phyloP scores from a whole-genome alignment of 2,329 filamentous ascomycete genomes.

The Paramyrothecium roridum region DNA sequence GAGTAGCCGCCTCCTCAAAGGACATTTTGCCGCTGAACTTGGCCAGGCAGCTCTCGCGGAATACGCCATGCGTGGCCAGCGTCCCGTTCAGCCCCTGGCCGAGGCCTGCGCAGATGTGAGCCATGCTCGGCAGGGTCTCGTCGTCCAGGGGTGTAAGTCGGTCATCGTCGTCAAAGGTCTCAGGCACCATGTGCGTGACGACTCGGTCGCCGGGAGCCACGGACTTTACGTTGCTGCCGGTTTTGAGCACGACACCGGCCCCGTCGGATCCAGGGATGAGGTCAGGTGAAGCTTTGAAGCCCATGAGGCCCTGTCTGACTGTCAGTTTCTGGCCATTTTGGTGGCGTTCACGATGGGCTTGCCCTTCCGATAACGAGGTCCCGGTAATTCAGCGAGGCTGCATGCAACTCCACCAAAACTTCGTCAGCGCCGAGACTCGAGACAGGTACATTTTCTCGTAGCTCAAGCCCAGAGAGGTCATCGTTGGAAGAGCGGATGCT shows the following conservation, averaged over 20 bases:
- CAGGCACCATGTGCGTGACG: background rate
- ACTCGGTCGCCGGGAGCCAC: background rate
- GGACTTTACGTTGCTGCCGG: background rate
- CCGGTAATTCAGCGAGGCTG: conserved; percentile 1
- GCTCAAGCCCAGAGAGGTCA: background rate
- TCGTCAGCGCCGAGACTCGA: background rate
- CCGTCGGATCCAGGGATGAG: background rate
- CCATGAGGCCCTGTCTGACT: background rate
- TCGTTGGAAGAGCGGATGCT: background rate
- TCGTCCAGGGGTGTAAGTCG: background rate
- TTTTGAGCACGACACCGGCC: background rate
- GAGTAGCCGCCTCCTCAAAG: background rate
- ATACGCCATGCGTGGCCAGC: background rate
- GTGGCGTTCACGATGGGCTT: background rate
- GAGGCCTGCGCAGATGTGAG: background rate
- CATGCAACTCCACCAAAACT: background rate
- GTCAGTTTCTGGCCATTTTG: background rate
- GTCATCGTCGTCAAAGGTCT: background rate
- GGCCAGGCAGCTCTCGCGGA: background rate
- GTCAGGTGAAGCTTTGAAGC: background rate
- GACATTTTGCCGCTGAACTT: background rate
- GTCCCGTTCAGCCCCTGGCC: background rate
- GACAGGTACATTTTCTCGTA: background rate
- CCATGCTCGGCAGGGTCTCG: background rate
- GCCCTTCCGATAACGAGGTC: background rate